These are phyloP conservation scores for Termitomyces sp. DNA, from an alignment of 768 basidiomycete species.

Conservation along the genomic window DNA sequence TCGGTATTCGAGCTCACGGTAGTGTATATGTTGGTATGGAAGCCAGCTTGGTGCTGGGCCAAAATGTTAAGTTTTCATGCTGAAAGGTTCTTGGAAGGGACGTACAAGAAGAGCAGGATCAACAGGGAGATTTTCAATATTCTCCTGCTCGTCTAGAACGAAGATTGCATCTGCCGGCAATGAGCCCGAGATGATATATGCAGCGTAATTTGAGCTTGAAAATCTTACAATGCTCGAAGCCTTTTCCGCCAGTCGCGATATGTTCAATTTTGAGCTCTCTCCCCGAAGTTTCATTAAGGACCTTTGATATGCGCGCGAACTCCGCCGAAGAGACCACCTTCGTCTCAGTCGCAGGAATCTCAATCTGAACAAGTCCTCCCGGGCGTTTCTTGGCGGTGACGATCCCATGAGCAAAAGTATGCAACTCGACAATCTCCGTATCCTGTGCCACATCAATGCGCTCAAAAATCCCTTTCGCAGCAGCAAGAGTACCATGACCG, in stretches of 20 bases:
- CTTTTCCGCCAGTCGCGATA: constrained; percentile 27
- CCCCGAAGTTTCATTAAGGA: constrained; percentile 32
- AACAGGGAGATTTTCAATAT: constrained; percentile 9
- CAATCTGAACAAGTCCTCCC: constrained; percentile 31
- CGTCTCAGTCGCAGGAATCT: constrained; percentile 24
- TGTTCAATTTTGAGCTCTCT: constrained; percentile 30
- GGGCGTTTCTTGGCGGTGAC: constrained; percentile 24
- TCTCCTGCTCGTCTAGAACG: constrained; percentile 30
- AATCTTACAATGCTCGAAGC: constrained; percentile 25
- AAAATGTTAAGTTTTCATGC: background rate
- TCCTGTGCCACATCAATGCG: constrained; percentile 19
- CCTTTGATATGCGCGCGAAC: constrained; percentile 20
- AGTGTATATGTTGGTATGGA: constrained; percentile 33
- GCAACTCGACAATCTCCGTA: constrained; percentile 28
- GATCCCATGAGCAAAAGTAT: constrained; percentile 18
- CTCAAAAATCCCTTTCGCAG: constrained; percentile 33
- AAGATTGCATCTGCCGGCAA: constrained; percentile 27
- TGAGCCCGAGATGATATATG: background rate
- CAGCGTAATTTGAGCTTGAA: background rate
- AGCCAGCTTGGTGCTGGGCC: constrained; percentile 25
- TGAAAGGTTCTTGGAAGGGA: background rate
- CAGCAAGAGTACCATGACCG: constrained; percentile 40
- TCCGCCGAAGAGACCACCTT: constrained; percentile 23
- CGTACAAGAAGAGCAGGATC: constrained; percentile 4
- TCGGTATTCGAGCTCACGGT: constrained; percentile 22